phyloP scores from a whole-genome alignment of 1,284 basidiomycete species.

The Gymnopus androsaceus region DNA sequence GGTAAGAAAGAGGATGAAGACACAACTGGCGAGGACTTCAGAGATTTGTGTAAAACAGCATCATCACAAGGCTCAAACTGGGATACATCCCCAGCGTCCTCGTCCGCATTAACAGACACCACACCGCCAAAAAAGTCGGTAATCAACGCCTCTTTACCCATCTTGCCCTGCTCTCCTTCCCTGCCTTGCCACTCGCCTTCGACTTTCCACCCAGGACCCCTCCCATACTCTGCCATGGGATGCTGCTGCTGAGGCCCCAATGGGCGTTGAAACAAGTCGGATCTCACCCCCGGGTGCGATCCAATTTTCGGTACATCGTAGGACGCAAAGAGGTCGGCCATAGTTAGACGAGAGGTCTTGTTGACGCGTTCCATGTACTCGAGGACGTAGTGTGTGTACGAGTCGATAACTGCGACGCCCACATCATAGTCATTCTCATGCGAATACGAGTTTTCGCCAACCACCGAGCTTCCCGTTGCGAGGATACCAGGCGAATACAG shows the following conservation, averaged over 20 bases:
- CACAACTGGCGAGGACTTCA: neutral
- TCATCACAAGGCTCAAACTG: neutral
- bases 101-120: conserved; percentile 12
- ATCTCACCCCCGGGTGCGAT: conserved; percentile 86
- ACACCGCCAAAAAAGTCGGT: conserved; percentile 20
- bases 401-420: conserved; percentile 94
- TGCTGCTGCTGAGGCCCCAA: conserved; percentile 12
- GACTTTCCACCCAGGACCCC: conserved; percentile 13
- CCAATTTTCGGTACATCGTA: conserved; percentile 78
- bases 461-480: conserved; percentile 85
- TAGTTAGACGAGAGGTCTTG: conserved; percentile 81
- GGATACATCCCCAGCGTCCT: neutral
- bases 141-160: conserved; percentile 12
- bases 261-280: conserved; percentile 66
- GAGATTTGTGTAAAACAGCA: neutral
- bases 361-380: conserved; percentile 91
- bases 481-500: conserved; percentile 96
- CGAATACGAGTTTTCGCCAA: conserved; percentile 97
- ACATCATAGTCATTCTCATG: conserved; percentile 93
- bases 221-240: conserved; percentile 10
- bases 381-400: conserved; percentile 91
- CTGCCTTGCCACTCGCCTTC: conserved; percentile 16
- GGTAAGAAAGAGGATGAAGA: neutral
- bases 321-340: conserved; percentile 85
- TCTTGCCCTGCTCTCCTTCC: conserved; percentile 1